phyloP scores from a whole-genome alignment of 2,329 filamentous ascomycete genomes.

The Neofusicoccum umdonicola region DNA sequence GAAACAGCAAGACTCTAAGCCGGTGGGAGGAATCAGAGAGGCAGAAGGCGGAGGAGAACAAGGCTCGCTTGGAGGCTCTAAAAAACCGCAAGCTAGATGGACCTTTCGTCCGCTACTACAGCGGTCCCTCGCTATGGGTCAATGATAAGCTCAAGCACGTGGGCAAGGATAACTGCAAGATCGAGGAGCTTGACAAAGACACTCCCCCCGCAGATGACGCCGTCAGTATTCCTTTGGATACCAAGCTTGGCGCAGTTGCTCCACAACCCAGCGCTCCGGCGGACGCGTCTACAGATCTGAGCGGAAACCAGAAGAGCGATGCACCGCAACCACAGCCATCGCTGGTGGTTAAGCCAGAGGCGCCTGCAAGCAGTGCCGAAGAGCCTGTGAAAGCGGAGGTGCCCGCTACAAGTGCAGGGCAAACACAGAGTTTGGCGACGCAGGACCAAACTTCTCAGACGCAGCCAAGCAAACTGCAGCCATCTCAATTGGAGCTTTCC shows the following conservation, averaged over 20 bases:
- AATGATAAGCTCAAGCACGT: constrained; percentile 70
- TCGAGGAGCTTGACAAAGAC: constrained; percentile 34
- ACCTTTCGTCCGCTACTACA: constrained; percentile 89
- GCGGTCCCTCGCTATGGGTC: constrained; percentile 80
- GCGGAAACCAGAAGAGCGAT: neutral
- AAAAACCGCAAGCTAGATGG: constrained; percentile 84
- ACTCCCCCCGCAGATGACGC: constrained; percentile 1
- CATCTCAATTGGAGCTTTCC: neutral
- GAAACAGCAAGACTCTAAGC: constrained; percentile 86
- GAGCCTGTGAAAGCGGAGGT: neutral
- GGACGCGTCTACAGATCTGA: neutral
- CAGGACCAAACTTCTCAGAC: neutral
- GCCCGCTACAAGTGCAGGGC: neutral
- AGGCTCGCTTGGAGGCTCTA: constrained; percentile 79
- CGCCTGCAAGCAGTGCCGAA: neutral
- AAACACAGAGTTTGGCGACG: neutral
- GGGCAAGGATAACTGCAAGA: constrained; percentile 47
- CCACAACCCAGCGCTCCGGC: neutral
- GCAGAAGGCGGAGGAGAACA: constrained; percentile 78
- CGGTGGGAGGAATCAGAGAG: constrained; percentile 93
- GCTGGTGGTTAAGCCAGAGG: neutral
- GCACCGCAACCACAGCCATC: neutral
- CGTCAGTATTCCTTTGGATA: neutral
- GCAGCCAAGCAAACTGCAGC: constrained; percentile 18
- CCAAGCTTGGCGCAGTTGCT: neutral